phyloP scores from a whole-genome alignment of 352 stramenopile species.

The Plasmopara viticola region DNA sequence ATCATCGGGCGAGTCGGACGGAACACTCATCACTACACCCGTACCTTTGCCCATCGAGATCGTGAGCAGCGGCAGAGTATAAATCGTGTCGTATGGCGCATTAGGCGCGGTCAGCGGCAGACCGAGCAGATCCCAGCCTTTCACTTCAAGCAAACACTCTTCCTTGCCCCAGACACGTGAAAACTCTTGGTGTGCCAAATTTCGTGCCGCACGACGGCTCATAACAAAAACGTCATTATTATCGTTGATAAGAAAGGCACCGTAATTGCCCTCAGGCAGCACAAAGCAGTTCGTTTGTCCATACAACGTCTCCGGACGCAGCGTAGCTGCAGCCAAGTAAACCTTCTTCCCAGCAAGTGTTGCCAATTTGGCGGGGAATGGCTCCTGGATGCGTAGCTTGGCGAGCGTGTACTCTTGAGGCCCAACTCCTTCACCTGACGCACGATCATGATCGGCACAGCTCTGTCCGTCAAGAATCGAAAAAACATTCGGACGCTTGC shows the following conservation, averaged over 20 bases:
- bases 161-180: constrained; percentile 85
- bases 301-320: constrained; percentile 99
- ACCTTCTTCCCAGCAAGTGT: constrained; percentile 86
- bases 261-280: constrained; percentile 97
- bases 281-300: constrained; percentile 99
- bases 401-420: constrained; percentile 99
- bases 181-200: constrained; percentile 94
- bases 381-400: constrained; percentile 92
- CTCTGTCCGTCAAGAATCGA: constrained; percentile 97
- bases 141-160: constrained; percentile 87
- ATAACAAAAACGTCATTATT: constrained; percentile 94
- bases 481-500: constrained; percentile 98
- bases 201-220: constrained; percentile 88
- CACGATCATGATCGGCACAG: constrained; percentile 98
- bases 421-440: constrained; percentile 96
- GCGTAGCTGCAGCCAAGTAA: constrained; percentile 96
- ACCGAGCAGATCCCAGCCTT: constrained; percentile 95
- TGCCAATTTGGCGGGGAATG: constrained; percentile 69
- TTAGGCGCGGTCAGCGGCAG: constrained; percentile 94
- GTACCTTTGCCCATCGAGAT: constrained; percentile 99
- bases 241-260: constrained; percentile 94
- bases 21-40: constrained; percentile 98
- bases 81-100: constrained; percentile 97
- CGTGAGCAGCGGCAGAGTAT: constrained; percentile 97
- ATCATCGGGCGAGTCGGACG: constrained; percentile 98